phyloP scores from a whole-genome alignment of 306 rosid genomes.

The Ziziphus jujuba region DNA sequence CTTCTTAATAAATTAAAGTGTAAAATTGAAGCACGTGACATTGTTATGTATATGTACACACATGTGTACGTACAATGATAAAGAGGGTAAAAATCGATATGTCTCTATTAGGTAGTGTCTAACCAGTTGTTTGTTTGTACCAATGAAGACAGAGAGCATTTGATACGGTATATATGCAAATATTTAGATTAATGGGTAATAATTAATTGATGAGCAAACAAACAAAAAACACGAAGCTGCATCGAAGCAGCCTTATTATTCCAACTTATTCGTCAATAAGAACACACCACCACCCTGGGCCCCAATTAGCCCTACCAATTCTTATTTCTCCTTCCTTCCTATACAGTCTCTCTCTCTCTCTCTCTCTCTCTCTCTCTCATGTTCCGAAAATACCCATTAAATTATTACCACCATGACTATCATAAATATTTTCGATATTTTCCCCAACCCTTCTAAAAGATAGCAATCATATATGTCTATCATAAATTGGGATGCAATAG shows the following conservation, averaged over 20 bases:
- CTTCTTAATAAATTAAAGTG: no score
- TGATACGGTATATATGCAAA: neutral
- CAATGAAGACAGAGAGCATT: neutral
- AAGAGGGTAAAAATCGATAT: no score
- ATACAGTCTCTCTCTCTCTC: no score
- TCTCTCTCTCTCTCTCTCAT: no score
- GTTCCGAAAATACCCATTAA: conserved; percentile 29
- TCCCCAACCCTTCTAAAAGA: neutral
- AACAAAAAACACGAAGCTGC: conserved; percentile 63
- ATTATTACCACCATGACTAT: neutral
- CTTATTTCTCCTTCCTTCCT: neutral
- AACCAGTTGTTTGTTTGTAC: neutral
- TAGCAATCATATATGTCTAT: neutral
- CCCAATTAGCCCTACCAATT: neutral
- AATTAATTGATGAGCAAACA: conserved; percentile 38
- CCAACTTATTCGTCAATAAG: conserved; percentile 27
- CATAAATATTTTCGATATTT: neutral
- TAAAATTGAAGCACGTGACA: no score
- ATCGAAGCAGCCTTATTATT: conserved; percentile 42
- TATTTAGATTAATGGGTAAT: neutral
- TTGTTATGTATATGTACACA: no score
- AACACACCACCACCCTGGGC: conserved; percentile 11
- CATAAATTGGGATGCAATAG: neutral
- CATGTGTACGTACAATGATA: no score
- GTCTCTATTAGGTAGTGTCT: no score